phyloP scores from a whole-genome alignment of 1,139 yeast species.

The Diutina sp. region DNA sequence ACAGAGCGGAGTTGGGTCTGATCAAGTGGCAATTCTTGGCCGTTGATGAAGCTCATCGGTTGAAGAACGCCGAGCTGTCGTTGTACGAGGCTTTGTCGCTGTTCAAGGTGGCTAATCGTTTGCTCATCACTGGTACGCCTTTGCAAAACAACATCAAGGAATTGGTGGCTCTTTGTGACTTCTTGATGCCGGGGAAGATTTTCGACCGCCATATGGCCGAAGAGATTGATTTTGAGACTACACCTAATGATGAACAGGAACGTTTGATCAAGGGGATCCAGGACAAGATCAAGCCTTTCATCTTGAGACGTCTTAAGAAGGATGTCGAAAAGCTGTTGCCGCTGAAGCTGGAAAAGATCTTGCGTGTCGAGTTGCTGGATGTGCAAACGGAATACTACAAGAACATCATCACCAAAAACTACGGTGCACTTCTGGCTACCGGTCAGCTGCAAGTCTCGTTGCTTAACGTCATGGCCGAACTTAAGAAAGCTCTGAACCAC shows the following conservation, averaged over 20 bases:
- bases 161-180: constrained; percentile 87
- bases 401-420: constrained; percentile 83
- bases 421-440: constrained; percentile 73
- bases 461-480: constrained; percentile 85
- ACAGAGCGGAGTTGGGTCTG: constrained; percentile 63
- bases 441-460: constrained; percentile 65
- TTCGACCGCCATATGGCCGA: constrained; percentile 49
- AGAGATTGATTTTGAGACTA: constrained; percentile 83
- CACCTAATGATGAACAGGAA: constrained; percentile 48
- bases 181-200: constrained; percentile 90
- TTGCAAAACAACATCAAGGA: constrained; percentile 92
- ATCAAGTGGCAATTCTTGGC: constrained; percentile 95
- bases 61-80: constrained; percentile 90
- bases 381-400: constrained; percentile 91
- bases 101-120: constrained; percentile 72
- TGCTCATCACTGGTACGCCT: constrained; percentile 96
- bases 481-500: constrained; percentile 93
- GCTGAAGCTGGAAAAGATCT: constrained; percentile 84
- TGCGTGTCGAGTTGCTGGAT: constrained; percentile 91
- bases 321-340: constrained; percentile 97
- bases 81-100: constrained; percentile 77
- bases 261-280: constrained; percentile 79
- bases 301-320: constrained; percentile 83
- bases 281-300: constrained; percentile 75
- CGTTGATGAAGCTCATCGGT: constrained; percentile 96